These are phyloP conservation scores for Nemania sp. DNA, from an alignment of 2,329 filamentous ascomycete species.

Conservation along the genomic window DNA sequence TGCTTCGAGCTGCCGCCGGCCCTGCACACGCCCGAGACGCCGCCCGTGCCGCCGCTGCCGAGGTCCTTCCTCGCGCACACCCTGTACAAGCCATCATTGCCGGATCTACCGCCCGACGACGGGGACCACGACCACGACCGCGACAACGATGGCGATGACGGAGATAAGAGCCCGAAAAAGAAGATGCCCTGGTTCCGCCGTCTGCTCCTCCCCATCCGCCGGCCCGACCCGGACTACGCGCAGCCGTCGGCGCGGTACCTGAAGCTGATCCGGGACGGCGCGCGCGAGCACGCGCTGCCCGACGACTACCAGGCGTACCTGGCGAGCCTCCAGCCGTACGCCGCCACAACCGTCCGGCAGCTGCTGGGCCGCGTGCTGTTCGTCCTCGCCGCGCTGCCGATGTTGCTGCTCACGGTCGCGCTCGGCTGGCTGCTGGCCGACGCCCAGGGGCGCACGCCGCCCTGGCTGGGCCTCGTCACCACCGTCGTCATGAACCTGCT, in stretches of 20 bases:
- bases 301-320: slow-evolving; percentile 78
- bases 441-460: slow-evolving; percentile 65
- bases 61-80: slow-evolving; percentile 82
- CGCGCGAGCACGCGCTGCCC: slow-evolving; percentile 78
- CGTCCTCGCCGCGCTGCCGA: slow-evolving; percentile 60
- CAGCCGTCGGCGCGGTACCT: slow-evolving; percentile 86
- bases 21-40: slow-evolving; percentile 65
- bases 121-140: slow-evolving; percentile 14
- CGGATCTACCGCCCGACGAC: slow-evolving; percentile 39
- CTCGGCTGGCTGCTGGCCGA: slow-evolving; percentile 59
- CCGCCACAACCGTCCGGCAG: slow-evolving; percentile 69
- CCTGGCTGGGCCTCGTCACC: slow-evolving; percentile 63
- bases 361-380: slow-evolving; percentile 67
- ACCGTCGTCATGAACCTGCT: slow-evolving; percentile 50
- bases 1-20: slow-evolving; percentile 71
- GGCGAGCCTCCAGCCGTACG: slow-evolving; percentile 69
- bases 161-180: slow-evolving; percentile 36
- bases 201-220: slow-evolving; percentile 51
- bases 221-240: slow-evolving; percentile 72
- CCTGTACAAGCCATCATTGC: slow-evolving; percentile 69
- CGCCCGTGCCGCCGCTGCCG: slow-evolving; percentile 56
- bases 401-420: slow-evolving; percentile 53
- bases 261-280: slow-evolving; percentile 77
- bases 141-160: slow-evolving; percentile 22
- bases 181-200: slow-evolving; percentile 51